These are phyloP conservation scores for Fusarium protoensiforme DNA, from an alignment of 2,329 filamentous ascomycete genomes.

Conservation along the genomic window DNA sequence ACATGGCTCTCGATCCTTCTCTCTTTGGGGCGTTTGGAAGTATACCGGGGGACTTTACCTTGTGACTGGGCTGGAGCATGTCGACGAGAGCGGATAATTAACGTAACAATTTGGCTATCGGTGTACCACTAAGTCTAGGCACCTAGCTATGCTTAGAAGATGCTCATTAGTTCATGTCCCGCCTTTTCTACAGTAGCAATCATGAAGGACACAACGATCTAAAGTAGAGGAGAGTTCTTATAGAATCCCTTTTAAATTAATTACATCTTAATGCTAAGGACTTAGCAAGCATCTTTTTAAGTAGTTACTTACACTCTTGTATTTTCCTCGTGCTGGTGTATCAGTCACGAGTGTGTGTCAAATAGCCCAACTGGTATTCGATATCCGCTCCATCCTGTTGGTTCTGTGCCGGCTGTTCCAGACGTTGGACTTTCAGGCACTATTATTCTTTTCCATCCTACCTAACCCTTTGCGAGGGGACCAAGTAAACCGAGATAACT, in stretches of 20 bases:
- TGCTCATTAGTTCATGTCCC: background rate
- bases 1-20: conserved; percentile 21
- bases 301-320: background rate
- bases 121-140: background rate
- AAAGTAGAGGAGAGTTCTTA: background rate
- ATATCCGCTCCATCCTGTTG: no score
- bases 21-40: conserved; percentile 15
- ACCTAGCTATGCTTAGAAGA: background rate
- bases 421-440: background rate
- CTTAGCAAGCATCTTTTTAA: background rate
- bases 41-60: conserved; percentile 1
- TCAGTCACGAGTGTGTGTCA: background rate
- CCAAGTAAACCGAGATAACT: background rate
- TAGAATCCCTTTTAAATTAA: background rate
- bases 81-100: background rate
- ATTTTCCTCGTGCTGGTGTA: background rate
- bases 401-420: background rate
- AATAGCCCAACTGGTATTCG: no score
- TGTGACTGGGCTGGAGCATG: background rate
- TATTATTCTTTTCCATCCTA: background rate
- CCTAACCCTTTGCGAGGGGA: background rate
- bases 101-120: background rate
- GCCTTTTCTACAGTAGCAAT: background rate
- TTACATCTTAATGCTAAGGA: background rate
- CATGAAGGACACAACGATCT: background rate